Evolutionary conservation across 495 filamentous ascomycete species (phyloP).

Genomic region (Aspergillus sclerotiicarbonarius): DNA sequence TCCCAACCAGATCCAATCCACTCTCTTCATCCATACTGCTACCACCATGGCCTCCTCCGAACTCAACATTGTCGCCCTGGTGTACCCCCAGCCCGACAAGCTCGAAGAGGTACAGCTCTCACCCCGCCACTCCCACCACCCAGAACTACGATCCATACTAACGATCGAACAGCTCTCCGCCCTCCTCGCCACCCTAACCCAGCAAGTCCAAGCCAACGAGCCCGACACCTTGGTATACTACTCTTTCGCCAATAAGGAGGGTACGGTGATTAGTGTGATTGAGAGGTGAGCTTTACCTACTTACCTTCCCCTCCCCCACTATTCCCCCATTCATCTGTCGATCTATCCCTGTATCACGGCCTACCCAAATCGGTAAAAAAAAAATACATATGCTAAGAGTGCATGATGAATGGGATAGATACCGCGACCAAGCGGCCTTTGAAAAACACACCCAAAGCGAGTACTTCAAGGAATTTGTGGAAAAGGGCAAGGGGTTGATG

Average conservation of each 20-base stretch:
- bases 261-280: slow-evolving; percentile 33
- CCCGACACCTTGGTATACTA: slow-evolving; percentile 37
- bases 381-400: background rate
- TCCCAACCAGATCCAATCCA: background rate
- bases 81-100: slow-evolving; percentile 34
- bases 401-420: slow-evolving; percentile 17
- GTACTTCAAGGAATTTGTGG: slow-evolving; percentile 29
- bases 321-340: no score
- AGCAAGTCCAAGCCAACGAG: slow-evolving; percentile 31
- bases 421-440: slow-evolving; percentile 31
- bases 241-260: slow-evolving; percentile 24
- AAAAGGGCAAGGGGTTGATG: slow-evolving; percentile 21
- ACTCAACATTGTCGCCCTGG: slow-evolving; percentile 30
- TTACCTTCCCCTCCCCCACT: no score
- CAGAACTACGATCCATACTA: no score
- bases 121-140: no score
- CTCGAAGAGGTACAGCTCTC: slow-evolving; percentile 33
- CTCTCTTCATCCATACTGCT: no score
- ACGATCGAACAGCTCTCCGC: slow-evolving; percentile 18
- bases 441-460: slow-evolving; percentile 25
- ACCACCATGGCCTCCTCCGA: slow-evolving; percentile 11
- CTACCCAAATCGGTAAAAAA: background rate
- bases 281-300: slow-evolving; percentile 34
- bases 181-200: slow-evolving; percentile 24
- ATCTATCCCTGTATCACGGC: no score